Base-by-base conservation (phyloP, 306 rosid species). In the Castanospermum australe region DNA sequence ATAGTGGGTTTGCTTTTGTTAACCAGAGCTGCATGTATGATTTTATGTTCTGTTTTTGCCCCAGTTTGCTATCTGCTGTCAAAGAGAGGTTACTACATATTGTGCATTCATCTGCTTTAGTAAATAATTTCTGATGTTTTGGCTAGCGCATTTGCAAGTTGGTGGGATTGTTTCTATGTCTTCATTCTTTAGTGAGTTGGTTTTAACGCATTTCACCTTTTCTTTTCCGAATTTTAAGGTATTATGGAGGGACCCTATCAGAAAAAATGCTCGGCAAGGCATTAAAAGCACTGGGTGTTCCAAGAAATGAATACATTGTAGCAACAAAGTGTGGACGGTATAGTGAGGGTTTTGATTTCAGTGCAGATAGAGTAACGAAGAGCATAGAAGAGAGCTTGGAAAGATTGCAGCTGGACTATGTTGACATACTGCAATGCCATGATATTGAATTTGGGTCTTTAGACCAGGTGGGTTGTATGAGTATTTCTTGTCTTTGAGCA, bases 281-380 rank as follows among this genome's bases (percentile, higher is more conserved):
- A 1, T 77, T 95, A 11, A 92, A 95, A 76, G 95, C 97, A 54
- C 77, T 90, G 3, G 88, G 84, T 21, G 97, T 81, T 84, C 94
- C 90, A 0, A 82, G 99, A 84, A 89, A 80, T 39, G 88, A 93
- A 20, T 95, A 92, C 65, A 74, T 93, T 48, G 99, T 92, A 1
- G 82, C 99, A 22, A 95, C 99, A 3, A 95, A 95, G 81, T 95
- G 99, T 9, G 99, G 99, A 2, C 75, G 99, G 12, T 95, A 95
- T 44, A 74, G 8, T 6, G 97, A 95, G 11, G 97, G 99, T 4
- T 95, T 92, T 50, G 92, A 95, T 87, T 95, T 95, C 79, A 88
- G 97, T 82, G 97, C 95, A 0, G 94, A 92, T 36, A 85, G 97
- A 84, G 97, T 94, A 13, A 91, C 90, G 8, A 87, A 67, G 79